Conservation (phyloP, 768 basidiomycete genomes). For the Podaxis sp. region DNA sequence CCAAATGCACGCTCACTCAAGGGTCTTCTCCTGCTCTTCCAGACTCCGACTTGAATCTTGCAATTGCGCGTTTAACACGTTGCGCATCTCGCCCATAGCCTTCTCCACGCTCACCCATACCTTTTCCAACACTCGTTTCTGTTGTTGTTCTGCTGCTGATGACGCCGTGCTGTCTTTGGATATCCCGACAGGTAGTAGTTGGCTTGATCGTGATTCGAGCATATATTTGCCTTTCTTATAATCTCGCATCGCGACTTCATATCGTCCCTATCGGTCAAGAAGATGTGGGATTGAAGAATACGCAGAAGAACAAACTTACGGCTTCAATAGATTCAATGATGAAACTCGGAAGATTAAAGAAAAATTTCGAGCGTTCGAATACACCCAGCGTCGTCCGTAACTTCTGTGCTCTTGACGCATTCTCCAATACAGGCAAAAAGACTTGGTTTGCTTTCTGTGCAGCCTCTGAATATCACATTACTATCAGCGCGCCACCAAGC, state of each 20-base stretch:
- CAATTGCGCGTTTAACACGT: slow-evolving; percentile 68
- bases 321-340: slow-evolving; percentile 87
- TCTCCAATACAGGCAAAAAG: slow-evolving; percentile 93
- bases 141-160: slow-evolving; percentile 62
- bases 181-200: slow-evolving; percentile 67
- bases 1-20: slow-evolving; percentile 61
- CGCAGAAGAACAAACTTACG: slow-evolving; percentile 39
- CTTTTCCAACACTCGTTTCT: slow-evolving; percentile 90
- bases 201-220: slow-evolving; percentile 84
- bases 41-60: slow-evolving; percentile 75
- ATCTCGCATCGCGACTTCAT: slow-evolving; percentile 89
- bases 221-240: slow-evolving; percentile 97
- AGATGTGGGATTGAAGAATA: neutral
- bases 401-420: slow-evolving; percentile 90
- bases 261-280: slow-evolving; percentile 65
- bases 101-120: slow-evolving; percentile 95
- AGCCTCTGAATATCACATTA: slow-evolving; percentile 51
- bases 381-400: slow-evolving; percentile 89
- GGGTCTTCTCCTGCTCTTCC: slow-evolving; percentile 95
- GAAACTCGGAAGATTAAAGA: slow-evolving; percentile 95
- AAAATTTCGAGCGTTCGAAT: slow-evolving; percentile 95
- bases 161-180: slow-evolving; percentile 51
- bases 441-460: slow-evolving; percentile 92
- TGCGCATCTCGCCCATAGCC: slow-evolving; percentile 89
- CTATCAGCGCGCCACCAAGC: neutral